phyloP scores from a whole-genome alignment of 2,329 filamentous ascomycete genomes.

The Aspergillus eucalypticola region DNA sequence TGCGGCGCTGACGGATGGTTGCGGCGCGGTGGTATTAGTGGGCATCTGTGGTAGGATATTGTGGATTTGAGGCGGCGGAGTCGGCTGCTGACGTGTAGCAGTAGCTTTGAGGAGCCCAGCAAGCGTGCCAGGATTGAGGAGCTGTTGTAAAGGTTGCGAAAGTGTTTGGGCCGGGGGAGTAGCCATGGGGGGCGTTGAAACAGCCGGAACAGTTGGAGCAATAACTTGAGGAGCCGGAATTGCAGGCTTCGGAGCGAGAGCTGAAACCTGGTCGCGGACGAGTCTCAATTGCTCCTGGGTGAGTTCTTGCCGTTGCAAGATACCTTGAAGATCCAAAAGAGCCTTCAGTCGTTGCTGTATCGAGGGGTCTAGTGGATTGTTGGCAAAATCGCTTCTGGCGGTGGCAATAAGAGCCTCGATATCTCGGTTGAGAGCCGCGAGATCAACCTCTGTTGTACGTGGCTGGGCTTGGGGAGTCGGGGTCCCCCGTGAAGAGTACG shows the following conservation, averaged over 20 bases:
- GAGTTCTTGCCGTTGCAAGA: conserved; percentile 75
- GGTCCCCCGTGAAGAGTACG: conserved; percentile 17
- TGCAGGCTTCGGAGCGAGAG: conserved; percentile 57
- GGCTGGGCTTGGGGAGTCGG: conserved; percentile 38
- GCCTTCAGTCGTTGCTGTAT: conserved; percentile 80
- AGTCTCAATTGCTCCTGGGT: conserved; percentile 78
- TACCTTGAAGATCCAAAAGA: conserved; percentile 78
- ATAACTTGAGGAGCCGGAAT: conserved; percentile 20
- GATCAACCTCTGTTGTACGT: conserved; percentile 46
- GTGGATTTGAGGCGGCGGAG: conserved; percentile 51
- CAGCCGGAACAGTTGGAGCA: conserved; percentile 20
- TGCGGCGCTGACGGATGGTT: conserved; percentile 43
- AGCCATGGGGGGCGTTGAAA: conserved; percentile 44
- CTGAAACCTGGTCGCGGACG: conserved; percentile 81
- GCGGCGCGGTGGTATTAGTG: conserved; percentile 57
- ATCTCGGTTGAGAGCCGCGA: conserved; percentile 78
- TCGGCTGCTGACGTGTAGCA: conserved; percentile 41
- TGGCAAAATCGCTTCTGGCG: conserved; percentile 72
- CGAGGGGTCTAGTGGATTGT: conserved; percentile 72
- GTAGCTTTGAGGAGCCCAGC: conserved; percentile 49
- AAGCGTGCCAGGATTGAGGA: conserved; percentile 46
- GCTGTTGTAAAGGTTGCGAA: conserved; percentile 38
- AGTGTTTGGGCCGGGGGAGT: conserved; percentile 42
- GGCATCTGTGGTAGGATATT: conserved; percentile 54
- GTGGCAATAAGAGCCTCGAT: conserved; percentile 74